Base-by-base conservation (phyloP, 352 stramenopile genomes). In the Pythium plurisporium region DNA sequence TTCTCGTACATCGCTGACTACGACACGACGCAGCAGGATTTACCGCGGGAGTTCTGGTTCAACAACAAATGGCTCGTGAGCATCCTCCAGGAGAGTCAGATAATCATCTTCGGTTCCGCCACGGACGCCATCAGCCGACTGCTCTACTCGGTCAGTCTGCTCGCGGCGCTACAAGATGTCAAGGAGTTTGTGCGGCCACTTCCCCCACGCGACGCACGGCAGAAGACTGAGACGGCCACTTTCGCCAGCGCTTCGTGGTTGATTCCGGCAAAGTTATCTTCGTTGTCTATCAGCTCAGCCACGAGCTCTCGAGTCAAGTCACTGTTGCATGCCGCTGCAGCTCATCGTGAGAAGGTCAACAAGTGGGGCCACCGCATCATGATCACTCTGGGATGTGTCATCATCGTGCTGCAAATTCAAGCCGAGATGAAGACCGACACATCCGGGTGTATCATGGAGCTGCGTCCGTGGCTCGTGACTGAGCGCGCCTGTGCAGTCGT, bases 391-490 rank as follows among this genome's bases (percentile, higher is more conserved):
- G 72, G 65, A 0, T 0, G 48, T 6, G 11, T 41, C 7, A 42
- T 78, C 20, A 37, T 73, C 5, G 17, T 23, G 2, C 19, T 72
- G n/a, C 62, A 76, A n/a, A n/a, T n/a, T 41, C 3, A 74, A 14
- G 38, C 46, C 33, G 0, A 51, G 50, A 1, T 2, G 43, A 1
- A 25, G n/a, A 2, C 27, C 53, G 8, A 20, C 37, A 1, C 31
- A 66, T 9, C n/a, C n/a, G n/a, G n/a, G n/a, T 81, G 69, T 22
- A 23, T 43, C 19, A 62, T 81, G 17, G 54, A 61, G 20, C 31
- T 73, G 23, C 64, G 62, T 4, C 66, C 72, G 3, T 81, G 69
- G 69, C 43, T 62, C 12, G 64, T 49, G 3, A 51, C 26, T 2
- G 53, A 55, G 5, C 44, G 62, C 2, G 62, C 66, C 11, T 81